Percentiles rank a stretch among this genome's conserved stretches.
These are phyloP conservation scores for Fusarium ramigenum DNA, from an alignment of 2,329 filamentous ascomycete species.

Conservation along the genomic window DNA sequence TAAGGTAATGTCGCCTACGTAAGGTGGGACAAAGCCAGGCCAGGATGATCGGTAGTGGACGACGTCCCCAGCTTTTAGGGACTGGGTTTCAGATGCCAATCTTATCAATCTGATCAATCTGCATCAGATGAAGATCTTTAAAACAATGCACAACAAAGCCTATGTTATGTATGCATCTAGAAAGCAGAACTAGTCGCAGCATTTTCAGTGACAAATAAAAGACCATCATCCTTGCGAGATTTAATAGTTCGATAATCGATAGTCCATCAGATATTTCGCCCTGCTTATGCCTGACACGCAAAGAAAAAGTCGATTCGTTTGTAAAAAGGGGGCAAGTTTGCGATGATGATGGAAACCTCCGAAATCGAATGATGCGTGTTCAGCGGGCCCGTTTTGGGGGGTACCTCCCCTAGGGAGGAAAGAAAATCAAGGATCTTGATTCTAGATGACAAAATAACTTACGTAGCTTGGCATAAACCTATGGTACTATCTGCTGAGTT, in stretches of 20 bases:
- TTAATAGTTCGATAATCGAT: neutral
- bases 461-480: accelerated
- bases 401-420: neutral
- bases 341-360: slow-evolving; percentile 38
- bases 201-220: neutral
- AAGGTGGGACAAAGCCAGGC: slow-evolving; percentile 22
- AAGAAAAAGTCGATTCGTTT: neutral
- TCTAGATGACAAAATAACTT: neutral
- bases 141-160: neutral
- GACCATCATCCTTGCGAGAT: neutral
- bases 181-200: neutral
- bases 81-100: slow-evolving; percentile 26
- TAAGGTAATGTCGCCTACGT: slow-evolving; percentile 2
- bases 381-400: slow-evolving; percentile 24
- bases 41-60: slow-evolving; percentile 17
- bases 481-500: accelerated
- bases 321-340: slow-evolving; percentile 19
- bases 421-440: neutral
- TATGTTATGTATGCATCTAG: neutral
- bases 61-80: slow-evolving; percentile 24
- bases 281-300: neutral
- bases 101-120: slow-evolving; percentile 46
- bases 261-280: neutral
- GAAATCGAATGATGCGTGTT: slow-evolving; percentile 42
- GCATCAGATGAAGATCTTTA: slow-evolving; percentile 39